Conservation (phyloP, 2,329 filamentous ascomycete genomes). For the Talaromyces sp. region DNA sequence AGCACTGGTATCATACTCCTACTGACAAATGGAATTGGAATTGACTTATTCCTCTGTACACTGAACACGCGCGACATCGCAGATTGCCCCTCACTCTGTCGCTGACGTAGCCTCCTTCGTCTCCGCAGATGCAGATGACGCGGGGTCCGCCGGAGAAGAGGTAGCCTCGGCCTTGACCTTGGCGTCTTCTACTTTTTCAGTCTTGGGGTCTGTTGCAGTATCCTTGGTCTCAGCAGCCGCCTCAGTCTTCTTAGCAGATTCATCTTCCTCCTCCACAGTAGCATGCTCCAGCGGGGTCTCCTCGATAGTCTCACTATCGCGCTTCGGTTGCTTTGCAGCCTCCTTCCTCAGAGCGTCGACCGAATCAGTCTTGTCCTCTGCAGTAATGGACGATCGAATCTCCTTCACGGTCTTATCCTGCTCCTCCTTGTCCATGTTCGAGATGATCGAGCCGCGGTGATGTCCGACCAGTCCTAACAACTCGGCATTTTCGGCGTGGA, state of each 20-base stretch:
- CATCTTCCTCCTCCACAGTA: neutral
- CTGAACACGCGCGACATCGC: slow-evolving; percentile 21
- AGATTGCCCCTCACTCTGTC: slow-evolving; percentile 22
- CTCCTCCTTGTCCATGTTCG: slow-evolving; percentile 36
- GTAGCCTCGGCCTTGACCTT: slow-evolving; percentile 9
- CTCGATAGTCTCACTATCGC: slow-evolving; percentile 27
- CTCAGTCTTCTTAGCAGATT: neutral
- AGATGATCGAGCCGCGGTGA: slow-evolving; percentile 42
- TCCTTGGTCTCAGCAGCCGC: neutral
- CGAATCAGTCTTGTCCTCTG: slow-evolving; percentile 26
- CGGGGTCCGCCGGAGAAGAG: slow-evolving; percentile 13
- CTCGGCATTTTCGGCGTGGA: slow-evolving; percentile 41
- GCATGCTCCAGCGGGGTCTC: slow-evolving; percentile 22
- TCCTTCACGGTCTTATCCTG: slow-evolving; percentile 40
- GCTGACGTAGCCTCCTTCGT: slow-evolving; percentile 19
- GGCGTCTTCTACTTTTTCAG: neutral
- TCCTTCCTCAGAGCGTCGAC: slow-evolving; percentile 35
- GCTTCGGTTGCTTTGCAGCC: slow-evolving; percentile 24
- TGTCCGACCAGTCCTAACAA: slow-evolving; percentile 41
- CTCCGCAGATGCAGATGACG: slow-evolving; percentile 13
- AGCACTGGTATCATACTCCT: slow-evolving; percentile 18
- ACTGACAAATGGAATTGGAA: slow-evolving; percentile 6
- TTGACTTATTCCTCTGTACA: slow-evolving; percentile 17
- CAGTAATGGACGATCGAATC: slow-evolving; percentile 42
- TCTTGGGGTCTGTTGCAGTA: neutral